These are phyloP conservation scores for Cytospora schulzeri DNA, from an alignment of 2,329 filamentous ascomycete species.

Conservation along the genomic window DNA sequence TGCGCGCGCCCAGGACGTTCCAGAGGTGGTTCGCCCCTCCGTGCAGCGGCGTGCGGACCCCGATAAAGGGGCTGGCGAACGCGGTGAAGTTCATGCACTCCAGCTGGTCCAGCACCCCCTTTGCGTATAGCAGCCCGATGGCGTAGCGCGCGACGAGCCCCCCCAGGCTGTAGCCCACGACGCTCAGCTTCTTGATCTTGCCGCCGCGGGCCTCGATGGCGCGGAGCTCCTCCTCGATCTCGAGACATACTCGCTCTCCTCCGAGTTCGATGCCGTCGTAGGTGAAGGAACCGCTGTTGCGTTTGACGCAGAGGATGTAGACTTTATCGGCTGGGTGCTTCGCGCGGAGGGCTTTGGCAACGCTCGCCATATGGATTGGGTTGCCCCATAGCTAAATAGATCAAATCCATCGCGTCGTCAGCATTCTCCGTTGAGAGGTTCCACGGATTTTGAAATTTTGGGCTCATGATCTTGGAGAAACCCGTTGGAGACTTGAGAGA, in stretches of 20 bases:
- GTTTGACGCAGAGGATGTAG: slow-evolving; percentile 71
- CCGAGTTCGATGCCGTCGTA: slow-evolving; percentile 71
- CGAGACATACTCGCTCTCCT: slow-evolving; percentile 66
- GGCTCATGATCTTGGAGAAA: background rate
- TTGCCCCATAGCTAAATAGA: slow-evolving; percentile 71
- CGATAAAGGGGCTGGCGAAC: slow-evolving; percentile 83
- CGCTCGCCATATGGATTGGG: slow-evolving; percentile 69
- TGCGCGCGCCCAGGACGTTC: slow-evolving; percentile 83
- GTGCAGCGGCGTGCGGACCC: slow-evolving; percentile 69
- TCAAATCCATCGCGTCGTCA: slow-evolving; percentile 14
- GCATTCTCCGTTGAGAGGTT: slow-evolving; percentile 11
- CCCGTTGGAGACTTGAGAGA: too few species aligned
- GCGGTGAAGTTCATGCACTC: slow-evolving; percentile 92
- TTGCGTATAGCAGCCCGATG: slow-evolving; percentile 79
- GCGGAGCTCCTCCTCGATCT: slow-evolving; percentile 67
- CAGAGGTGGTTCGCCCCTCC: slow-evolving; percentile 69
- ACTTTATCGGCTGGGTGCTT: slow-evolving; percentile 64
- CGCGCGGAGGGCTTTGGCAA: slow-evolving; percentile 66
- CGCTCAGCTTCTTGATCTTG: slow-evolving; percentile 77
- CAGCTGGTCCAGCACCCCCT: slow-evolving; percentile 76
- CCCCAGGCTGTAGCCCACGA: slow-evolving; percentile 88
- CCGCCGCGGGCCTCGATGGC: slow-evolving; percentile 63
- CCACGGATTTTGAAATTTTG: background rate
- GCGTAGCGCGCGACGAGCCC: slow-evolving; percentile 86
- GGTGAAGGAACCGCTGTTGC: slow-evolving; percentile 72